Conservation (phyloP, 2,329 filamentous ascomycete genomes). For the Pyricularia sp. region DNA sequence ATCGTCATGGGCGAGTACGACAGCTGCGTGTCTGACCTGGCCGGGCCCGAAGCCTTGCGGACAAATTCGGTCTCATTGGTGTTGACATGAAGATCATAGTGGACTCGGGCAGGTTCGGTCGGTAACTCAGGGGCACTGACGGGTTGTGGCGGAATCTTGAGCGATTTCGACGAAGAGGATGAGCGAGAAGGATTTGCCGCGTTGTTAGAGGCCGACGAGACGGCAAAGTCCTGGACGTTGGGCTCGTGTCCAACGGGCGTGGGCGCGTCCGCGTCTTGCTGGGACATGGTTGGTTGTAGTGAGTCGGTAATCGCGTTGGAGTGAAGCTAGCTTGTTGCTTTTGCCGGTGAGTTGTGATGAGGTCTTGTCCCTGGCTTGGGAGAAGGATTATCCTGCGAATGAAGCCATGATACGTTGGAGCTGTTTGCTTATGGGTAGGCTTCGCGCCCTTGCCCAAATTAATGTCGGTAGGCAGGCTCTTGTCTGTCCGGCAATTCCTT, state of each 20-base stretch:
- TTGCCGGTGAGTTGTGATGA: not conserved
- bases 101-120: conserved; percentile 9
- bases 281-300: not conserved
- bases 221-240: not conserved
- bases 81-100: conserved; percentile 15
- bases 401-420: not conserved
- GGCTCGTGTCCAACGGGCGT: not conserved
- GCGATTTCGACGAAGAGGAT: not conserved
- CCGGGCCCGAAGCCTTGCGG: conserved; percentile 9
- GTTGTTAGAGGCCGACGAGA: not conserved
- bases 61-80: conserved; percentile 9
- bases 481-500: not conserved
- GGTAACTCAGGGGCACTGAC: not conserved
- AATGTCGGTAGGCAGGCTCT: not conserved
- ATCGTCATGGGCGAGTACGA: conserved; percentile 11
- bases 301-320: not conserved
- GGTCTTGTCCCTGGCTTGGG: not conserved
- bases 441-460: not conserved
- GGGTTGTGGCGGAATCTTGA: not conserved
- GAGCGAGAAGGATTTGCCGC: not conserved
- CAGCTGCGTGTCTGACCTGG: conserved; percentile 7
- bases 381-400: not conserved
- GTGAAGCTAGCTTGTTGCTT: not conserved
- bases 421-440: not conserved
- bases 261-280: not conserved